Base-by-base conservation (phyloP, 106 monocot species). In the Amphibolis antarctica region DNA sequence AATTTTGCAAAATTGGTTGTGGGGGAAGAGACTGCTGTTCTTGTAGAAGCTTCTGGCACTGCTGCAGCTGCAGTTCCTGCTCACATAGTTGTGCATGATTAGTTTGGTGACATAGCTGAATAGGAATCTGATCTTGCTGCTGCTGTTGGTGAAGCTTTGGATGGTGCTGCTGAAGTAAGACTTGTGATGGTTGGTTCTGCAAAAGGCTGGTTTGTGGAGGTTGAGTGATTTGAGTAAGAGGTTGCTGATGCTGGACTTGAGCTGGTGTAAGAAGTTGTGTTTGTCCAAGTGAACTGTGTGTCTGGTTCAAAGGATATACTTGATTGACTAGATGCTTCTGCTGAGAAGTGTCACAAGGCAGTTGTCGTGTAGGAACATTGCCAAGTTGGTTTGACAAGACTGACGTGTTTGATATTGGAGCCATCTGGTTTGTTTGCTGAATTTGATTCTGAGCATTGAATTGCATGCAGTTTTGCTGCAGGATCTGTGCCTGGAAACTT, bases 31-130 rank as follows among this genome's bases (percentile, higher is more conserved):
- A 73, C 23, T 83, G 83, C 30, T 91, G 77, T 46, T 78, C 79
- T 51, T 79, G 77, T 29, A 76, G 82, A 62, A 89, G 79, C 50
- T 81, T 86, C 65, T 85, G 93, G 13, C 81, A 63, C 51, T 76
- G 50, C 15, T 64, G 76, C 9, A 44, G 60, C 42, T 58, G 60
- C 5, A 72, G 48, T 13, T 54, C 63, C 18, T 75, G 69, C 6
- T 58, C 69, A 28, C 36, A 69, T 20, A 63, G 65, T 45, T 79
- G 83, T 17, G 79, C 71, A 3, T 74, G 66, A 12, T 80, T 64
- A 12, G 52, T 71, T 17, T 72, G 84, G 12, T 62, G 76, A 19
- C 60, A 59, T 24, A 70, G 71, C 9, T 62, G 57, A 17, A 62
- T 64, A 22, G 54, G 77, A 14, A 44, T 53, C 30, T 60, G 63